Percentiles rank a stretch among this genome's conserved stretches.
These are phyloP conservation scores for Ricinus communis DNA, from an alignment of 345 rosid genomes.

Conservation along the genomic window DNA sequence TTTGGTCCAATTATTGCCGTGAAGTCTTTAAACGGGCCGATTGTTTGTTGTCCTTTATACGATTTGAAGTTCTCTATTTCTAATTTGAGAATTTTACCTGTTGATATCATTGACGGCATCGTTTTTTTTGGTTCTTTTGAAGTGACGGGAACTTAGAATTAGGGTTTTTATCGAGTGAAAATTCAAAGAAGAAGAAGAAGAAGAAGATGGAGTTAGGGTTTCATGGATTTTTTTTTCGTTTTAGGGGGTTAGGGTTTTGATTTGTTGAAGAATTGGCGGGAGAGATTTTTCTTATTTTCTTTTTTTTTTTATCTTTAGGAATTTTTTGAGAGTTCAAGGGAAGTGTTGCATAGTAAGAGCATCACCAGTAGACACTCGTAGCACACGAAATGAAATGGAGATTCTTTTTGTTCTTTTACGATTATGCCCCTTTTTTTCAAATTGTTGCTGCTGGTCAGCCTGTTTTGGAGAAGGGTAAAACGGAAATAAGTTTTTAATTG, in stretches of 20 bases:
- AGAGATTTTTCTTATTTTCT: neutral
- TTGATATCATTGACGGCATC: constrained; percentile 69
- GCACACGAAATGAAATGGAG: neutral
- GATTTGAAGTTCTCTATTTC: constrained; percentile 99
- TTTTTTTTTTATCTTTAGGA: constrained; percentile 1
- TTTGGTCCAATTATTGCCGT: constrained; percentile 98
- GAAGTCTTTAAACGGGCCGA: constrained; percentile 95
- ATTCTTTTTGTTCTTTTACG: neutral
- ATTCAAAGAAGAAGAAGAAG: neutral
- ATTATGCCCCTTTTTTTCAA: neutral
- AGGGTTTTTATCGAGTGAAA: neutral
- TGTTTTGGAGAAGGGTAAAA: no score
- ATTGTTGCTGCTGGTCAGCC: no score
- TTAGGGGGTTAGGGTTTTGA: neutral
- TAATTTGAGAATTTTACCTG: constrained; percentile 72
- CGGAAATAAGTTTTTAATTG: no score
- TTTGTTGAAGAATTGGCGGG: constrained; percentile 19
- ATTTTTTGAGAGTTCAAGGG: no score
- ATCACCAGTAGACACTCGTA: neutral
- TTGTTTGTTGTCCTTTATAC: constrained; percentile 75
- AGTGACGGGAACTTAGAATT: neutral
- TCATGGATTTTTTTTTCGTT: neutral
- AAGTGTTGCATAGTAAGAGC: no score
- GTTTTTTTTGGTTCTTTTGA: neutral
- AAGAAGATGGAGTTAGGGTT: neutral